Base-by-base conservation (phyloP, 2,329 filamentous ascomycete species). In the Cercospora brassicicola region DNA sequence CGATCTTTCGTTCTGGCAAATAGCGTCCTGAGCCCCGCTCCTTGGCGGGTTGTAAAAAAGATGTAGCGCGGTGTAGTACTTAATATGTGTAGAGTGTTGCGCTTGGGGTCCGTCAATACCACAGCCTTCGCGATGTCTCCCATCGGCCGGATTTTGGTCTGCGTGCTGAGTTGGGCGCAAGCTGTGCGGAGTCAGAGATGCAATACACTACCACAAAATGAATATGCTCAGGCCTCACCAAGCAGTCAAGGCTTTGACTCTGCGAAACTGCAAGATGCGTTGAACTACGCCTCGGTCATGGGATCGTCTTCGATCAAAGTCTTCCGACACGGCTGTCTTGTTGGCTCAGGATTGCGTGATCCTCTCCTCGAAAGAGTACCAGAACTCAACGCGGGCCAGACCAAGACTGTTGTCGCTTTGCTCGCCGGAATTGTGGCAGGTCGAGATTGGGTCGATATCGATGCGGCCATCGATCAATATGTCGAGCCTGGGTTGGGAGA, bases 281-380 rank as follows among this genome's bases (percentile, higher is more conserved):
- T 55, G 48, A 55, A 55, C 48, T 55, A 55, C 23, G 48, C 48
- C 13, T 55, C 48, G 48, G 48, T 55, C 23, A 55, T 55, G 48
- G 48, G 48, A 7, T 55, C 48, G 13, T 55, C 48, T 28, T 55
- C 48, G 13, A 55, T 55, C 48, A 55, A 55, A 26, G 48, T 55
- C 48, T 55, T 55, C 48, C 48, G 48, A n/a, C 23, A 55, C 23
- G 48, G 48, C 23, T 55, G 48, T 55, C 48, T 55, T 55, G 48
- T 55, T 55, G 48, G 48, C 48, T 55, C 48, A 30, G 48, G 48
- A 55, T 13, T 55, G 11, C 48, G 48, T 9, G 48, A 55, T n/a
- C 48, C 48, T 15, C 11, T 55, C 2, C 20, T 55, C 0, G 48
- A 55, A n/a, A 55, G 48, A n/a, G 48, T 55, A n/a, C 48, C 48